These are phyloP conservation scores for Aspergillus texensis DNA, from an alignment of 2,329 filamentous ascomycete species.

Conservation along the genomic window DNA sequence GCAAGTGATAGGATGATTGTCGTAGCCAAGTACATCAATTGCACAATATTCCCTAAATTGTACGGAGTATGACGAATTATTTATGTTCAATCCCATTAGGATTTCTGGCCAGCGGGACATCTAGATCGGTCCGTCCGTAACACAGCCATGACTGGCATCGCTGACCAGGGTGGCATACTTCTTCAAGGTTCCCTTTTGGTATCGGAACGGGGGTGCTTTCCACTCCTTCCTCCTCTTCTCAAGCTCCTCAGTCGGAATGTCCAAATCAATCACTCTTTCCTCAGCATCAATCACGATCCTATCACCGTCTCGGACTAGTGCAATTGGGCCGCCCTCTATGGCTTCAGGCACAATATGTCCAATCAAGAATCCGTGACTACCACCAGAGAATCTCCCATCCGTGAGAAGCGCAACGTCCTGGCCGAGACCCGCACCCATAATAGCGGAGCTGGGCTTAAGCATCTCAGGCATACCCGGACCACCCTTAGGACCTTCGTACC, in stretches of 20 bases:
- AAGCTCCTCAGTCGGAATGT: too few species aligned
- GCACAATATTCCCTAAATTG: too few species aligned
- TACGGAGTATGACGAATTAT: too few species aligned
- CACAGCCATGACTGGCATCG: slow-evolving; percentile 16
- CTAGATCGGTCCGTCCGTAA: slow-evolving; percentile 9
- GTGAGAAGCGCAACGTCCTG: slow-evolving; percentile 4
- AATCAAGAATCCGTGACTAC: slow-evolving; percentile 48
- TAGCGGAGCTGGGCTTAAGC: slow-evolving; percentile 69
- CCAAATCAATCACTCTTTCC: slow-evolving; percentile 13
- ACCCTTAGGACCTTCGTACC: slow-evolving; percentile 54
- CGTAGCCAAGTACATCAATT: too few species aligned
- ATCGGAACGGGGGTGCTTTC: too few species aligned
- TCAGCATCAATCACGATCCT: slow-evolving; percentile 15
- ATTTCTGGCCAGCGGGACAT: too few species aligned
- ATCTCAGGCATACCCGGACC: slow-evolving; percentile 72
- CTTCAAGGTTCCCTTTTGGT: slow-evolving; percentile 1
- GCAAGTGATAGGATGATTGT: too few species aligned
- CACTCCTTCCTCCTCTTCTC: too few species aligned
- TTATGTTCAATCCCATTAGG: too few species aligned
- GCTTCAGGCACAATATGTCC: slow-evolving; percentile 27
- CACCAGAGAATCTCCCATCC: slow-evolving; percentile 50
- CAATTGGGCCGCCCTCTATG: slow-evolving; percentile 16
- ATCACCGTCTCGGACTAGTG: slow-evolving; percentile 12
- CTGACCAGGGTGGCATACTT: slow-evolving; percentile 17
- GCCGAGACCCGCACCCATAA: slow-evolving; percentile 73